Base-by-base conservation (phyloP, 2,329 filamentous ascomycete genomes). In the Curvularia lunata region DNA sequence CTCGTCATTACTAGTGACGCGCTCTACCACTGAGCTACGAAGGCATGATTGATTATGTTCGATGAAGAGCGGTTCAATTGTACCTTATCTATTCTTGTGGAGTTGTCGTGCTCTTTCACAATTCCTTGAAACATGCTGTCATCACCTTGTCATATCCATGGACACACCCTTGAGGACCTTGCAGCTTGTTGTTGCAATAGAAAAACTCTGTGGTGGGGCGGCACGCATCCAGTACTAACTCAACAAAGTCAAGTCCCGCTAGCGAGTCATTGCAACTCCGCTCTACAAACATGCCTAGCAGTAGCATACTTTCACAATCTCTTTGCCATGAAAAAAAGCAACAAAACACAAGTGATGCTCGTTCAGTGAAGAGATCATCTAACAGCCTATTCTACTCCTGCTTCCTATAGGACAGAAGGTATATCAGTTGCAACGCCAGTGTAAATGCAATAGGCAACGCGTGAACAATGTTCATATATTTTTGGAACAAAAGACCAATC, bases 1-100 rank as follows among this genome's bases (percentile, higher is more conserved):
- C 72, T 75, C 70, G 70, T 72, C 72, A 75, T 75, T 75, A 75
- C 72, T 75, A 75, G 72, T 75, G 71, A 72, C 70, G 70, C 72
- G 72, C 72, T 75, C 69, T 75, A 74, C 71, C 71, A 74, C 71
- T 74, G 67, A 74, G 71, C 71, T 67, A 74, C 65, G 69, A 68
- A 67, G 69, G 71, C 71, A 7, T 12, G 9, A 9, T 18, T 43
- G 21, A 8, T 16, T 52, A 10, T 12, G 32, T 42, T 52, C 10
- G 28, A 32, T 59, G 48, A 38, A 28, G n/a, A 13, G 37, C 27
- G 16, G 10, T 52, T 21, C 7, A 8, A 12, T 32, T 32, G 5
- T 5, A 8, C 9, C 2, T 8, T 8, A 32, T 13, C 3, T 13
- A 32, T 32, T 13, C 30, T 4, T 3, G 8, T 16, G 1, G 12